These are phyloP conservation scores for Patellifolia procumbens DNA, from an alignment of 179 eudicot species.

Conservation along the genomic window DNA sequence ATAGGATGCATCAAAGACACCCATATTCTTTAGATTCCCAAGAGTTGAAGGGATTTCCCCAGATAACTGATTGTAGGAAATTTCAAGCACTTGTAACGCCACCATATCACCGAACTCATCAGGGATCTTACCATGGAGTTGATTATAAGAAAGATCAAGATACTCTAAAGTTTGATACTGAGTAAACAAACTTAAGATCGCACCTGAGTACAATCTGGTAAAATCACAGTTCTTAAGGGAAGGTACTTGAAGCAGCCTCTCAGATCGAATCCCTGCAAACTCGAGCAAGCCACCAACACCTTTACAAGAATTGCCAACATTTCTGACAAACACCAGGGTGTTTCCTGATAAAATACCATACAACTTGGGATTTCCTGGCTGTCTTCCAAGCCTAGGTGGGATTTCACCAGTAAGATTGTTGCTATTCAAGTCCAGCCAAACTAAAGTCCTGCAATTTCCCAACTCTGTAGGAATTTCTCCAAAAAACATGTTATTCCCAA, in stretches of 20 bases:
- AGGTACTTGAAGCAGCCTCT: slow-evolving; percentile 76
- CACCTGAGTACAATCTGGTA: slow-evolving; percentile 80
- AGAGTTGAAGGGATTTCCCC: slow-evolving; percentile 85
- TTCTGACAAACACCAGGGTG: slow-evolving; percentile 77
- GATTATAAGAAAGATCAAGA: slow-evolving; percentile 90
- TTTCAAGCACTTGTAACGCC: slow-evolving; percentile 91
- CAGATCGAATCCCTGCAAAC: slow-evolving; percentile 94
- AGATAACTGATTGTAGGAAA: slow-evolving; percentile 79
- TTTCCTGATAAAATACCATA: slow-evolving; percentile 85
- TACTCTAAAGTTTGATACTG: slow-evolving; percentile 91
- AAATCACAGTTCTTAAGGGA: slow-evolving; percentile 80
- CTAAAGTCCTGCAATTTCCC: slow-evolving; percentile 72
- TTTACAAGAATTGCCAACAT: slow-evolving; percentile 87
- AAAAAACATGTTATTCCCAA: slow-evolving; percentile 68
- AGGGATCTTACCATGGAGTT: slow-evolving; percentile 79
- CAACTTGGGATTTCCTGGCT: slow-evolving; percentile 64
- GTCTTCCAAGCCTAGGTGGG: slow-evolving; percentile 81
- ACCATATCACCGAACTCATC: slow-evolving; percentile 94
- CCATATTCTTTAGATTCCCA: slow-evolving; percentile 83
- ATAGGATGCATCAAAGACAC: slow-evolving; percentile 91
- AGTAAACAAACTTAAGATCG: slow-evolving; percentile 79
- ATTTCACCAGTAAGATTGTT: slow-evolving; percentile 82
- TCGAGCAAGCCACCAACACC: slow-evolving; percentile 98
- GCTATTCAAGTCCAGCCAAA: slow-evolving; percentile 90
- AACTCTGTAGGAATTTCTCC: slow-evolving; percentile 74